Conservation (phyloP, 306 rosid genomes). For the Macrotyloma uniflorum region DNA sequence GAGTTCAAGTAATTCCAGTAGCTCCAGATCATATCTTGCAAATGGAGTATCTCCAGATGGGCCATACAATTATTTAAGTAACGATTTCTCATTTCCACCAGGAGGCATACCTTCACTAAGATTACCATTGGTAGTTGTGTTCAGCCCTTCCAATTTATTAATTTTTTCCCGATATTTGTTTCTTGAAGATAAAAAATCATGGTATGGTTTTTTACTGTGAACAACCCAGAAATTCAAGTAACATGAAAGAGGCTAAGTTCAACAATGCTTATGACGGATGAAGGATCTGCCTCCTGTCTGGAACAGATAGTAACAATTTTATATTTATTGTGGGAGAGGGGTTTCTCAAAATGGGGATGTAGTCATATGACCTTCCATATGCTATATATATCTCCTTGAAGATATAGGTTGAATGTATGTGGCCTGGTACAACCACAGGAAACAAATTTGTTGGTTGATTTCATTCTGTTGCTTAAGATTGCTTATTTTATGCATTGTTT, state of each 20-base stretch:
- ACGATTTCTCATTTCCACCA: constrained; percentile 71
- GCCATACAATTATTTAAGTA: constrained; percentile 57
- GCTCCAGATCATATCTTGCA: constrained; percentile 64
- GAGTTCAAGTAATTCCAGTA: constrained; percentile 80
- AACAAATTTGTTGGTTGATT: constrained; percentile 16
- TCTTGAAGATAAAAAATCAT: not conserved
- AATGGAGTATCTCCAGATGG: constrained; percentile 81
- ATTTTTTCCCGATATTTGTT: not conserved
- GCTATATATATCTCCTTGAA: not conserved
- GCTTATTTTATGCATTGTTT: not conserved
- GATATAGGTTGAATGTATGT: not conserved
- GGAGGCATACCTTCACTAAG: constrained; percentile 81
- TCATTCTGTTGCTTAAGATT: constrained; percentile 15
- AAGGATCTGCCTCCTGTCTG: not conserved
- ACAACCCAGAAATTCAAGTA: constrained; percentile 14
- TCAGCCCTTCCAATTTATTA: constrained; percentile 29
- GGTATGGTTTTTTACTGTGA: not conserved
- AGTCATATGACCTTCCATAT: constrained; percentile 9
- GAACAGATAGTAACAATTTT: not conserved
- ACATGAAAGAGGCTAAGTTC: constrained; percentile 25
- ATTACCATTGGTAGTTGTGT: constrained; percentile 85
- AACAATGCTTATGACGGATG: constrained; percentile 1
- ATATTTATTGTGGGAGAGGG: constrained; percentile 4
- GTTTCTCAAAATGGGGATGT: not conserved
- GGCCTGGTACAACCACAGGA: not conserved